Conservation (phyloP, 495 filamentous ascomycete species). For the Talaromyces borbonicus region DNA sequence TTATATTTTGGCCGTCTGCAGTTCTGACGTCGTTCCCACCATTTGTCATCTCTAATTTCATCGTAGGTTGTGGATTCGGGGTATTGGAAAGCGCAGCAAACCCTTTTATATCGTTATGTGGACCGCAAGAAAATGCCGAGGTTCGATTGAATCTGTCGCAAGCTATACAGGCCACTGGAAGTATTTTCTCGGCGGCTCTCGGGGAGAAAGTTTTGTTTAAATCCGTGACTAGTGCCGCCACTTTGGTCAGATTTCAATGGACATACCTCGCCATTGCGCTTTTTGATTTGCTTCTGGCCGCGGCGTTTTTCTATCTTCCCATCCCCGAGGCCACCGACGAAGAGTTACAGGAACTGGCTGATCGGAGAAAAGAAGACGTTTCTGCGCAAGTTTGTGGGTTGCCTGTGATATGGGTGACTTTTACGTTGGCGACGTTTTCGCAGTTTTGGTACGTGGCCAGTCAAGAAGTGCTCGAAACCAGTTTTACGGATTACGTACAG, state of each 20-base stretch:
- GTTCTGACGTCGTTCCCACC: slow-evolving; percentile 56
- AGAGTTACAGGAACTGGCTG: slow-evolving; percentile 48
- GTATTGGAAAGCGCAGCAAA: slow-evolving; percentile 58
- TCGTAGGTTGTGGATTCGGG: slow-evolving; percentile 54
- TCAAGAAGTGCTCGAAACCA: slow-evolving; percentile 48
- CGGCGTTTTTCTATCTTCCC: slow-evolving; percentile 54
- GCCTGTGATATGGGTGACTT: slow-evolving; percentile 47
- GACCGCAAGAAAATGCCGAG: slow-evolving; percentile 55
- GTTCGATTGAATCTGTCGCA: slow-evolving; percentile 57
- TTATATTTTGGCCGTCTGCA: slow-evolving; percentile 67
- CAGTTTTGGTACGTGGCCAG: slow-evolving; percentile 59
- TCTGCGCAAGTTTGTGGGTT: slow-evolving; percentile 33
- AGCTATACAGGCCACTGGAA: slow-evolving; percentile 58
- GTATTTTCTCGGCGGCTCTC: slow-evolving; percentile 49
- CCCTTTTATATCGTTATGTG: slow-evolving; percentile 58
- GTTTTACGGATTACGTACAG: slow-evolving; percentile 33
- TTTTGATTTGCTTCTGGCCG: slow-evolving; percentile 53
- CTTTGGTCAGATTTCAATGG: slow-evolving; percentile 60
- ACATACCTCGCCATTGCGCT: slow-evolving; percentile 59
- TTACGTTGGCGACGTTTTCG: slow-evolving; percentile 45
- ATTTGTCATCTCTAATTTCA: slow-evolving; percentile 57
- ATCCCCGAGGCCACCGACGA: slow-evolving; percentile 59
- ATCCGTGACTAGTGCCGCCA: slow-evolving; percentile 37
- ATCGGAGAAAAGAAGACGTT: slow-evolving; percentile 41
- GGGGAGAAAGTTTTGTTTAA: slow-evolving; percentile 54